Base-by-base conservation (phyloP, 2,329 filamentous ascomycete species). In the Hirsutella minnesotensis region DNA sequence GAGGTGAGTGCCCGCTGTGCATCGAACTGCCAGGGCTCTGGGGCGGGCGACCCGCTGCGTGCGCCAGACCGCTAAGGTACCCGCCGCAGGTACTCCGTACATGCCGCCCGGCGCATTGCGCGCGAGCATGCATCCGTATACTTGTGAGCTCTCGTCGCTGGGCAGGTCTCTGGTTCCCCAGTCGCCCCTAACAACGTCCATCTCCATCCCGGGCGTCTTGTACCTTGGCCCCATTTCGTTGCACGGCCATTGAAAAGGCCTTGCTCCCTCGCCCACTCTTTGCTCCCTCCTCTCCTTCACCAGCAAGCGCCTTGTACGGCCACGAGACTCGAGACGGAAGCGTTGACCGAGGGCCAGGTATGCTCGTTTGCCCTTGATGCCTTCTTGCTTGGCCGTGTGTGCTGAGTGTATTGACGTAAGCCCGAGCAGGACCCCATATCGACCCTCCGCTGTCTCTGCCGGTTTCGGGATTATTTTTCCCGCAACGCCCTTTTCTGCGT, bases 171-270 rank as follows among this genome's bases (percentile, higher is more conserved):
- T n/a, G 33, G 38, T 44, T 44, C 42, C 43, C 47, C 47, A 53
- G 50, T 55, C 51, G 47, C 51, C 52, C 52, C 52, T 53, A 55
- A 56, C 56, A 58, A 58, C 56, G 50, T 57, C 47, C 46, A 51
- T 51, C 53, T 55, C 51, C 52, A 52, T 51, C 53, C 47, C 48
- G 44, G 46, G 7, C 47, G 42, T 39, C 51, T 49, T 51, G 52
- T 49, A 49, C 46, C 48, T 18, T 16, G 33, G 24, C 24, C 37
- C 24, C 20, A 48, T 49, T 44, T 47, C 45, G 42, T 50, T 49
- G 49, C 49, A 51, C 55, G 50, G 49, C 49, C 59, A 64, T 66
- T 65, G 54, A 66, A 65, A 66, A 65, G 56, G 56, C 60, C 53
- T 56, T 55, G 56, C 49, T 60, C 59, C 61, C 60, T 53, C 59